Conservation (phyloP, 495 filamentous ascomycete species). For the Penicillium silybi region DNA sequence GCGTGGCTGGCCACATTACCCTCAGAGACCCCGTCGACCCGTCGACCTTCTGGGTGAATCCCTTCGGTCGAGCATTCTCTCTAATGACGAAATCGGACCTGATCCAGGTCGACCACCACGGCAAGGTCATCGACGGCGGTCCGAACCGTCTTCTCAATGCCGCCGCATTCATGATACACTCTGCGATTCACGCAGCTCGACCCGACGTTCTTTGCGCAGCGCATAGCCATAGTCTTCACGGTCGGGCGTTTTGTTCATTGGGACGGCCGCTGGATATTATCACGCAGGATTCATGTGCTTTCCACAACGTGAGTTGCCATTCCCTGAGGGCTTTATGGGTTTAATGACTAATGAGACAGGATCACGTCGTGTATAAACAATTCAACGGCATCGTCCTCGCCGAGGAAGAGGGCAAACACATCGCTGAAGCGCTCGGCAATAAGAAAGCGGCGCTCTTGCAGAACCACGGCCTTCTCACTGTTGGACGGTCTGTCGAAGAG, state of each 20-base stretch:
- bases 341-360: slow-evolving; percentile 30
- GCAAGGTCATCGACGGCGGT: slow-evolving; percentile 67
- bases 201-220: slow-evolving; percentile 71
- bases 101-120: slow-evolving; percentile 63
- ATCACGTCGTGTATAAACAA: slow-evolving; percentile 58
- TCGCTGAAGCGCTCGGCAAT: slow-evolving; percentile 58
- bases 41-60: slow-evolving; percentile 74
- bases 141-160: slow-evolving; percentile 58
- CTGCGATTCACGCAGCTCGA: slow-evolving; percentile 62
- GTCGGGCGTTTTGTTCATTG: slow-evolving; percentile 62
- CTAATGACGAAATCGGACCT: slow-evolving; percentile 67
- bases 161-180: slow-evolving; percentile 66
- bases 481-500: slow-evolving; percentile 53
- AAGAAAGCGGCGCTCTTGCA: slow-evolving; percentile 70
- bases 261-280: slow-evolving; percentile 67
- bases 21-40: slow-evolving; percentile 66
- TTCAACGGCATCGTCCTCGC: slow-evolving; percentile 74
- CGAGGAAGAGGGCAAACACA: slow-evolving; percentile 64
- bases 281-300: slow-evolving; percentile 67
- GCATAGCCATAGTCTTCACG: slow-evolving; percentile 69
- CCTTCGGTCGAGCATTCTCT: slow-evolving; percentile 68
- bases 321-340: too few relatives aligned
- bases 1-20: slow-evolving; percentile 59
- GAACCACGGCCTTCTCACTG: slow-evolving; percentile 64
- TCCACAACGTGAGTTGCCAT: slow-evolving; percentile 47